Base-by-base conservation (phyloP, 345 rosid genomes). In the Aurinia saxatilis region DNA sequence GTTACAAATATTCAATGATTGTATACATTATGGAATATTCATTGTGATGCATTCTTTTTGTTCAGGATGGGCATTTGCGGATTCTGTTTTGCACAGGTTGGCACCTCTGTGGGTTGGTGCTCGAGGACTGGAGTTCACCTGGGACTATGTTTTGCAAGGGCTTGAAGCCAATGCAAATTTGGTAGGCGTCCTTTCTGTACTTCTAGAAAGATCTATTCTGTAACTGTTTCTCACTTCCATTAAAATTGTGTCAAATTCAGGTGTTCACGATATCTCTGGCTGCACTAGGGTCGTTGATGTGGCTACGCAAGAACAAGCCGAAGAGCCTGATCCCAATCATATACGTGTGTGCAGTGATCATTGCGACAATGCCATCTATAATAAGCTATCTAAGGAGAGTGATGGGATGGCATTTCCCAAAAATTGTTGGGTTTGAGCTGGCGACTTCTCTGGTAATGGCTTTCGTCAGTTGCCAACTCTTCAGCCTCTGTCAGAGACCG, bases 71-170 rank as follows among this genome's bases (percentile, higher is more conserved):
- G 98, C 98, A 34, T 92, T 92, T 8, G 95, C 98, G 23, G 98
- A 92, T 82, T 82, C 98, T 55, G 85, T 92, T 48, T 77, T 92
- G 31, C 98, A 92, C 72, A 84, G 90, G 75, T 77, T 89, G 73
- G 98, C 97, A 54, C 95, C 95, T 27, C 95, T 92, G 17, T 89
- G 97, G 98, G 95, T 87, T 31, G 97, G 97, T 53, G 95, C 97
- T 45, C 78, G 97, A 74, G 98, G 97, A 45, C 80, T 87, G 50
- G 97, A 92, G 72, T 89, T 92, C 72, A 93, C 97, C 21, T 87
- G 98, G 97, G 95, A 86, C 25, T 89, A 79, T 68, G 75, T 92
- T 68, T 71, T 92, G 44, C 96, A 92, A 73, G 98, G 98, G 39
- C 86, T 92, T 39, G 98, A 92, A 84, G 95, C 98, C 52, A 92